These are phyloP conservation scores for Colletotrichum salicis DNA, from an alignment of 2,329 filamentous ascomycete species.

Conservation along the genomic window DNA sequence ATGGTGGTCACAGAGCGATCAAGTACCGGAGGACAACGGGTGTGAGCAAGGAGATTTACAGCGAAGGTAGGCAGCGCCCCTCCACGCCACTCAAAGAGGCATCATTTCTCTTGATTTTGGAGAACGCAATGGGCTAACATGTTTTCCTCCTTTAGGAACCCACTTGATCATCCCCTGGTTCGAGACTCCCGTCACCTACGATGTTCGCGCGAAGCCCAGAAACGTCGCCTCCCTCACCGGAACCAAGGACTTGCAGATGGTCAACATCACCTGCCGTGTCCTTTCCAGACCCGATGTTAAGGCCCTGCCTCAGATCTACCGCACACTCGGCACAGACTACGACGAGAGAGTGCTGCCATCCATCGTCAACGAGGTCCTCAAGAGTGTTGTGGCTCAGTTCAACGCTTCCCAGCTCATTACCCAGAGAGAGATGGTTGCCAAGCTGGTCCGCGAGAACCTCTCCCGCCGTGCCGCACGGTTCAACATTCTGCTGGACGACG, in stretches of 20 bases:
- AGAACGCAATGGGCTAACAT: neutral
- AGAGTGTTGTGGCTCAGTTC: slow-evolving; percentile 99
- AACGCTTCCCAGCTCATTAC: slow-evolving; percentile 98
- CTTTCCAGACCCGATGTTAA: slow-evolving; percentile 89
- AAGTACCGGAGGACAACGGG: slow-evolving; percentile 95
- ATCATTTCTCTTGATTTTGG: neutral
- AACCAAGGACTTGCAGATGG: slow-evolving; percentile 99
- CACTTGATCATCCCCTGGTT: slow-evolving; percentile 96
- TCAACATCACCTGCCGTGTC: slow-evolving; percentile 99
- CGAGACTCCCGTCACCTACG: slow-evolving; percentile 95
- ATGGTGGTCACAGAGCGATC: slow-evolving; percentile 98
- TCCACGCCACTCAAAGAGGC: slow-evolving; percentile 2
- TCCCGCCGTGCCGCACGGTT: slow-evolving; percentile 91
- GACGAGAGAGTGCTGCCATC: slow-evolving; percentile 96
- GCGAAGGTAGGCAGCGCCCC: slow-evolving; percentile 74
- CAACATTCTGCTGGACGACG: slow-evolving; percentile 97
- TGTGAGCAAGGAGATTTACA: slow-evolving; percentile 96
- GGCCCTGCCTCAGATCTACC: slow-evolving; percentile 95
- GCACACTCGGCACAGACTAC: slow-evolving; percentile 94
- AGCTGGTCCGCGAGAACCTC: slow-evolving; percentile 91
- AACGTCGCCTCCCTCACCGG: slow-evolving; percentile 97
- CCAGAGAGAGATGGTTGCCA: slow-evolving; percentile 95
- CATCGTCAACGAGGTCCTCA: slow-evolving; percentile 98
- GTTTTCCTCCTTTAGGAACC: slow-evolving; percentile 69
- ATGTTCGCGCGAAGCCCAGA: slow-evolving; percentile 96